A percentile compares a stretch with the other conserved stretches of the same genome.
phyloP scores from a whole-genome alignment of 768 basidiomycete species.

The Rhodotorula diobovata region DNA sequence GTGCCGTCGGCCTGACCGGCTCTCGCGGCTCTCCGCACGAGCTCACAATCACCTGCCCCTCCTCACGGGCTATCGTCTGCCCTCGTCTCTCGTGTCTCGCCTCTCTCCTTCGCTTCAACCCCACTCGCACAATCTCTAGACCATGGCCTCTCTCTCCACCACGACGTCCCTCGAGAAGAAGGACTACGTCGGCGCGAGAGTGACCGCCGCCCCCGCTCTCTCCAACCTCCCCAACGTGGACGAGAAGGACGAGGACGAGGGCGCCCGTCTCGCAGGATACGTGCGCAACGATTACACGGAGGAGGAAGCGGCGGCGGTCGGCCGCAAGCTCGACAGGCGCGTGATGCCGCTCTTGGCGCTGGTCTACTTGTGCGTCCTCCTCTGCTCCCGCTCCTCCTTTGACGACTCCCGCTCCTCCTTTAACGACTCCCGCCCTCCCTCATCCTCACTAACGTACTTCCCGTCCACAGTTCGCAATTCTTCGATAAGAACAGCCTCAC shows the following conservation, averaged over 20 bases:
- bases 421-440: too few species aligned
- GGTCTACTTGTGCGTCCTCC: not conserved
- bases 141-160: constrained; percentile 1
- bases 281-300: constrained; percentile 13
- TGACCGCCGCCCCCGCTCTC: not conserved
- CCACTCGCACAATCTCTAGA: too few species aligned
- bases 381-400: not conserved
- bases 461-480: constrained; percentile 50
- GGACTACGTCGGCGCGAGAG: not conserved
- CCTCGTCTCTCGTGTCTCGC: not conserved
- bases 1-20: not conserved
- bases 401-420: not conserved
- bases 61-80: not conserved
- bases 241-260: constrained; percentile 29
- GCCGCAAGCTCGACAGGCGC: constrained; percentile 25
- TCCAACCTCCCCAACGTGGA: not conserved
- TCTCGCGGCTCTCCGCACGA: too few species aligned
- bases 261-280: constrained; percentile 8
- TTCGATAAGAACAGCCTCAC: constrained; percentile 68
- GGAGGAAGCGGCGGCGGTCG: constrained; percentile 24
- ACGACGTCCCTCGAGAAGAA: constrained; percentile 17
- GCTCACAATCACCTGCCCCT: too few species aligned
- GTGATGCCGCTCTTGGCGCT: constrained; percentile 17
- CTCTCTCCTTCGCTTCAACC: not conserved
- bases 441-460: not conserved